These are phyloP conservation scores for Salix exigua DNA, from an alignment of 345 rosid genomes.

Conservation along the genomic window DNA sequence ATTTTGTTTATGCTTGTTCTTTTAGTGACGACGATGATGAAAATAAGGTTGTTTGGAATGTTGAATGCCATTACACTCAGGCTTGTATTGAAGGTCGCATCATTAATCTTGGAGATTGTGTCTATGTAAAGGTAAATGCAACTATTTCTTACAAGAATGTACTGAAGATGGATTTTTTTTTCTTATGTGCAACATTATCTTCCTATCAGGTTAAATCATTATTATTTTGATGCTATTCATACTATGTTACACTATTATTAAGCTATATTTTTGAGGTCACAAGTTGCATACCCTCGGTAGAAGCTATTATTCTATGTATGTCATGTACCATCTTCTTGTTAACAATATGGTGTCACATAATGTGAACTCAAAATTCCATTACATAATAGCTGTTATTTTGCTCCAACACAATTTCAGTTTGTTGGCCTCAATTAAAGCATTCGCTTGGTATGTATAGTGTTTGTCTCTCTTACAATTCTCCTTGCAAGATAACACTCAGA, in stretches of 20 bases:
- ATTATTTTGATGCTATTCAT: not conserved
- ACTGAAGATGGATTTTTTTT: not conserved
- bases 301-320: not conserved
- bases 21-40: conserved; percentile 58
- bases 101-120: conserved; percentile 73
- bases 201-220: not conserved
- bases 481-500: too few species aligned
- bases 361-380: not conserved
- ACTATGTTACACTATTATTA: not conserved
- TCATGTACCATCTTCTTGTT: not conserved
- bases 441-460: too few species aligned
- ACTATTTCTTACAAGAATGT: conserved; percentile 3
- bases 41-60: conserved; percentile 67
- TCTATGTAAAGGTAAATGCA: conserved; percentile 53
- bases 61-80: conserved; percentile 76
- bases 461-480: too few species aligned
- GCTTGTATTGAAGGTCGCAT: conserved; percentile 52
- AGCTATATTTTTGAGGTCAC: not conserved
- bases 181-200: not conserved
- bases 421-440: not conserved
- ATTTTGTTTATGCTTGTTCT: conserved; percentile 8
- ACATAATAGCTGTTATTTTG: not conserved
- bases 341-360: not conserved
- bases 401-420: not conserved
- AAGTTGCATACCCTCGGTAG: too few species aligned